These are phyloP conservation scores for Platismatia glauca DNA, from an alignment of 495 filamentous ascomycete species.

Conservation along the genomic window DNA sequence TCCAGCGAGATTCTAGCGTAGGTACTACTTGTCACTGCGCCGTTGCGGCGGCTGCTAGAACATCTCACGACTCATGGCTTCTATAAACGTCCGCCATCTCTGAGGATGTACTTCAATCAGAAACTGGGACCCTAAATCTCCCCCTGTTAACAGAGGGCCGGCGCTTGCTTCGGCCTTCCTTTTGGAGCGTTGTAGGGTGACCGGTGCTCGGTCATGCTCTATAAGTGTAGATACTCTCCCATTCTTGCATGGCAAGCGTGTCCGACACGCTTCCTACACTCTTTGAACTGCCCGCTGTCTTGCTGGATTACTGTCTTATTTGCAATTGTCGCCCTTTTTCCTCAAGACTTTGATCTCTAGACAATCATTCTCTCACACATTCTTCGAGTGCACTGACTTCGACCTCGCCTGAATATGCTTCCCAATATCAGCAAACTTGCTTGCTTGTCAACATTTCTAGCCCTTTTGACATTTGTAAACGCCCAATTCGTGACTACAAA, in stretches of 20 bases:
- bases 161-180: not conserved
- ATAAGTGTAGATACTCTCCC: not conserved
- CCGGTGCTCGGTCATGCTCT: not conserved
- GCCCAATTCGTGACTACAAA: constrained; percentile 10
- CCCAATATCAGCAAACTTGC: not conserved
- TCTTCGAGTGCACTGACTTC: not conserved
- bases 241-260: not conserved
- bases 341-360: not conserved
- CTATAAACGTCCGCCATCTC: not conserved
- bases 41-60: not conserved
- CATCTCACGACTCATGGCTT: not conserved
- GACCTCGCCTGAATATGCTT: not conserved
- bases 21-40: not conserved
- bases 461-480: not conserved
- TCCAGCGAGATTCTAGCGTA: not conserved
- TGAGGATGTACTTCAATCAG: not conserved
- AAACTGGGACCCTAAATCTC: not conserved
- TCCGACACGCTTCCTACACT: not conserved
- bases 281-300: not conserved
- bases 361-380: not conserved
- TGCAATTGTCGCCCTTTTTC: not conserved
- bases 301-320: not conserved
- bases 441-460: not conserved
- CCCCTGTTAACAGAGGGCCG: not conserved
- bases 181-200: not conserved